Percentiles rank a stretch among this genome's conserved stretches.
Conservation (phyloP, 306 rosid genomes). For the Heteromeles arbutifolia region DNA sequence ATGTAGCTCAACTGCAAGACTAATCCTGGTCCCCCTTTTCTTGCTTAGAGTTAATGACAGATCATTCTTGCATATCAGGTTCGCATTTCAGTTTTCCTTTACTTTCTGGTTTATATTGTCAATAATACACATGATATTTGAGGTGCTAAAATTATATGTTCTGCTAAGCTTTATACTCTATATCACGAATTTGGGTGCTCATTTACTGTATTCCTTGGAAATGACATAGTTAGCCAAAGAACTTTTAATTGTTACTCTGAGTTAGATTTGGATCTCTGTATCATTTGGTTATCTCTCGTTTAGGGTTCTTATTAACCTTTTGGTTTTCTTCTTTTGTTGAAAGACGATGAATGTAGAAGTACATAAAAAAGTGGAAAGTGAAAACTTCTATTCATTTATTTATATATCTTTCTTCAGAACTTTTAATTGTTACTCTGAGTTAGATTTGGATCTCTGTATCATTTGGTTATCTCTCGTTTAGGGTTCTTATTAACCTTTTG, state of each 20-base stretch:
- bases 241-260: neutral
- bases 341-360: neutral
- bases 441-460: neutral
- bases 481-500: neutral
- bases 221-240: neutral
- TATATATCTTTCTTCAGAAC: neutral
- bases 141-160: neutral
- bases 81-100: neutral
- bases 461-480: neutral
- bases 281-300: neutral
- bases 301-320: neutral
- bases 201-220: neutral
- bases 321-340: neutral
- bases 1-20: neutral
- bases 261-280: neutral
- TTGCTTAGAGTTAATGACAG: constrained; percentile 2
- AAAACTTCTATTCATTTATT: neutral
- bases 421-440: neutral
- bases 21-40: neutral
- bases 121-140: neutral
- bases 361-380: neutral
- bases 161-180: neutral
- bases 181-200: neutral
- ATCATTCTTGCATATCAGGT: constrained; percentile 3
- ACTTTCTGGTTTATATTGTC: neutral